phyloP scores from a whole-genome alignment of 78 protist species.

The Salpingoeca rosetta region DNA sequence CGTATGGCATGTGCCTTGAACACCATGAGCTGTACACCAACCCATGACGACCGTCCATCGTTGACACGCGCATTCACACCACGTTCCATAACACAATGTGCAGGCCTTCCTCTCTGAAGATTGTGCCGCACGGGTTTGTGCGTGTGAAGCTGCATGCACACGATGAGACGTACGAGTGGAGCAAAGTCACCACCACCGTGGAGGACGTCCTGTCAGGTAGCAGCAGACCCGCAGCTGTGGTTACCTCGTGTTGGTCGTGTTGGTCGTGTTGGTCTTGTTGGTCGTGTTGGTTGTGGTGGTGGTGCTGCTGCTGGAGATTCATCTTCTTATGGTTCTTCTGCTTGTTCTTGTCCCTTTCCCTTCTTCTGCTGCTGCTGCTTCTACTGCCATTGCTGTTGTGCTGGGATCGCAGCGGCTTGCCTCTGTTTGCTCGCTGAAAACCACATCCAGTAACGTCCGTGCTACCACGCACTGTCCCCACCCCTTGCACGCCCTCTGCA shows the following conservation, averaged over 20 bases:
- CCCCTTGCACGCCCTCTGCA: no score
- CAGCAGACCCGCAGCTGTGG: no score
- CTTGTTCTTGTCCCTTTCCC: neutral
- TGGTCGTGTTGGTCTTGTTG: constrained; percentile 8
- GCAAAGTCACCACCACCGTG: constrained; percentile 4
- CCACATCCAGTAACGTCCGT: no score
- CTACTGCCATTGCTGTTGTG: neutral
- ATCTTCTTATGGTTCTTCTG: neutral
- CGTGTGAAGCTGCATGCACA: neutral
- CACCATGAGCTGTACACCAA: no score
- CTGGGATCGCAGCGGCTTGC: neutral
- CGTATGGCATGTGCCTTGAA: no score
- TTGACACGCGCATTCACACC: no score
- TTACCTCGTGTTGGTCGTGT: constrained; percentile 28
- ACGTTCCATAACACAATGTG: no score
- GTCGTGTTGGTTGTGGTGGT: neutral
- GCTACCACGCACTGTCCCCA: no score
- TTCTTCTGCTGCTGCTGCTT: neutral
- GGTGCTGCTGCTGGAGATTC: no score
- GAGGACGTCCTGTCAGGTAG: constrained; percentile 5
- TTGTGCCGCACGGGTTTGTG: constrained; percentile 28
- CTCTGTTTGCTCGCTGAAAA: neutral
- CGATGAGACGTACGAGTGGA: constrained; percentile 4
- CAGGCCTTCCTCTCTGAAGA: neutral
- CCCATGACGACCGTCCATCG: no score